Conservation (phyloP, 495 filamentous ascomycete species). For the Xylaria bambusicola region DNA sequence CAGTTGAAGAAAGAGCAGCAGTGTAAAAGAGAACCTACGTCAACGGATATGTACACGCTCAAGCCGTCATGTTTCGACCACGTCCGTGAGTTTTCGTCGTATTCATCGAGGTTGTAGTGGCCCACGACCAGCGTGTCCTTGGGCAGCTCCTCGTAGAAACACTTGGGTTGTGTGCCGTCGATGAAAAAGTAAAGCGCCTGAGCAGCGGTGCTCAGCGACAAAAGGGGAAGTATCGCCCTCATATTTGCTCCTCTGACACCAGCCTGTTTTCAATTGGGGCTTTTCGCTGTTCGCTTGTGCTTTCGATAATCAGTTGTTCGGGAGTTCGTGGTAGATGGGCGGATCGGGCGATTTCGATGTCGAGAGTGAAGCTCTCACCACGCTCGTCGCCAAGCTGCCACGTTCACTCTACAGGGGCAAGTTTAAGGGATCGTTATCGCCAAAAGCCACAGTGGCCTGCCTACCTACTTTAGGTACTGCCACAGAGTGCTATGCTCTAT, state of each 20-base stretch:
- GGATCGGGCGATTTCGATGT: neutral
- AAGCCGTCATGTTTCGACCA: slow-evolving; percentile 73
- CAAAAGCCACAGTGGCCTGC: neutral
- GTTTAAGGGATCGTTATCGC: neutral
- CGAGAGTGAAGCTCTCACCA: slow-evolving; percentile 4
- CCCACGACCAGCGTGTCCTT: slow-evolving; percentile 97
- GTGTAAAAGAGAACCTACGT: slow-evolving; percentile 49
- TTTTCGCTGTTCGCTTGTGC: neutral
- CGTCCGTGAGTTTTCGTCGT: slow-evolving; percentile 62
- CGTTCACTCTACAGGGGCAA: slow-evolving; percentile 29
- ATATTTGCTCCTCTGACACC: slow-evolving; percentile 30
- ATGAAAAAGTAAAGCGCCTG: slow-evolving; percentile 95
- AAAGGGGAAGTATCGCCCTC: slow-evolving; percentile 52
- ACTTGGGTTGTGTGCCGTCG: slow-evolving; percentile 77
- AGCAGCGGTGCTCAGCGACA: slow-evolving; percentile 52
- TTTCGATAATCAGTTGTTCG: neutral
- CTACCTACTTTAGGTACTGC: too few relatives aligned
- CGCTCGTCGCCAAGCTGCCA: slow-evolving; percentile 15
- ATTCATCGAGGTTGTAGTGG: slow-evolving; percentile 82
- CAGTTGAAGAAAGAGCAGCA: too few relatives aligned
- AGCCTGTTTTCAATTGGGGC: neutral
- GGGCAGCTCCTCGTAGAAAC: slow-evolving; percentile 96
- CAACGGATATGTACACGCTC: slow-evolving; percentile 86
- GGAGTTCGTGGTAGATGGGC: neutral
- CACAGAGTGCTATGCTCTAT: too few relatives aligned